phyloP scores from a whole-genome alignment of 306 rosid species.

The Cucumis melo region DNA sequence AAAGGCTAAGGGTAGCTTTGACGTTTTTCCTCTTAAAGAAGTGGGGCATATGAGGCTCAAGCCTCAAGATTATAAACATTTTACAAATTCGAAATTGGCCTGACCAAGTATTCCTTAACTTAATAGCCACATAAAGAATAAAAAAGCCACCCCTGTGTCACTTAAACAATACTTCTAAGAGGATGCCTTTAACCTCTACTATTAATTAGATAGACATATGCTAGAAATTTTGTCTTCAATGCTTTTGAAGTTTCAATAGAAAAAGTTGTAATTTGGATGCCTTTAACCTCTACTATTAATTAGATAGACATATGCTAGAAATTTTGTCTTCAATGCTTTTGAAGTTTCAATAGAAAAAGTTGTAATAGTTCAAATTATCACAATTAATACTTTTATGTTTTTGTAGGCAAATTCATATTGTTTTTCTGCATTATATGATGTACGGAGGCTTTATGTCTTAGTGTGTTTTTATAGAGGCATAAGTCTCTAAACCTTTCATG shows the following conservation, averaged over 20 bases:
- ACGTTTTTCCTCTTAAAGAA: not conserved
- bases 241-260: not conserved
- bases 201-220: not conserved
- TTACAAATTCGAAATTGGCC: not conserved
- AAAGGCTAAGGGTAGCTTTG: not conserved
- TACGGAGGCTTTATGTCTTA: not conserved
- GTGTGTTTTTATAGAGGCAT: not conserved
- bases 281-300: too few relatives aligned
- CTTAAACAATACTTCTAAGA: too few relatives aligned
- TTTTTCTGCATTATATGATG: not conserved
- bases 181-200: too few relatives aligned
- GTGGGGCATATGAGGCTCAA: not conserved
- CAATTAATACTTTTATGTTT: not conserved
- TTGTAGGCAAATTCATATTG: not conserved
- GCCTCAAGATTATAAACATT: too few relatives aligned
- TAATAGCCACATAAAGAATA: not conserved
- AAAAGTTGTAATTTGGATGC: not conserved
- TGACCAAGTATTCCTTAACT: not conserved
- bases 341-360: not conserved
- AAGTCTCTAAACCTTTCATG: not conserved
- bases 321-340: not conserved
- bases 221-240: not conserved
- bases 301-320: not conserved
- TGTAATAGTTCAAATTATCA: not conserved
- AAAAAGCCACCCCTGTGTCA: not conserved